Evolutionary conservation across 345 rosid species (phyloP).

Genomic region (Aquilaria sinensis): DNA sequence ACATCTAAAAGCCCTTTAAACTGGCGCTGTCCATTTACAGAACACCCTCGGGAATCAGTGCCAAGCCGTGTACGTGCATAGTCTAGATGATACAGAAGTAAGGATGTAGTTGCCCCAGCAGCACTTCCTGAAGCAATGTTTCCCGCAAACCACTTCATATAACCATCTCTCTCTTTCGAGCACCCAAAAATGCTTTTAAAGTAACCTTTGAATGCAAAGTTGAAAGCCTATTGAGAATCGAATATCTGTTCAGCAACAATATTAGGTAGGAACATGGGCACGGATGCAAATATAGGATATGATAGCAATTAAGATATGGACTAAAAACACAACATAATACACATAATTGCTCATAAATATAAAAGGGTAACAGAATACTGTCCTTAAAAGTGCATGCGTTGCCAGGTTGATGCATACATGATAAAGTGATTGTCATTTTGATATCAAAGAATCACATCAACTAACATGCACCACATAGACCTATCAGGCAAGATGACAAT

Average conservation of each 20-base stretch:
- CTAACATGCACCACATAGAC: too few species aligned
- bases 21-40: slow-evolving; percentile 52
- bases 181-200: slow-evolving; percentile 65
- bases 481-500: too few species aligned
- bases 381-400: too few species aligned
- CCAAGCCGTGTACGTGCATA: slow-evolving; percentile 84
- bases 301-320: not conserved
- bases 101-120: slow-evolving; percentile 86
- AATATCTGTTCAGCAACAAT: slow-evolving; percentile 47
- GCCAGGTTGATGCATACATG: too few species aligned
- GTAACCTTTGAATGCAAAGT: slow-evolving; percentile 96
- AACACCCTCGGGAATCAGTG: slow-evolving; percentile 66
- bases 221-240: slow-evolving; percentile 82
- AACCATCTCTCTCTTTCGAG: slow-evolving; percentile 88
- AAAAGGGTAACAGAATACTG: too few species aligned
- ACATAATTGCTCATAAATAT: too few species aligned
- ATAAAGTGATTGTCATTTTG: too few species aligned
- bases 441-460: too few species aligned
- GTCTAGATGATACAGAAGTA: slow-evolving; percentile 84
- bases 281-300: not conserved
- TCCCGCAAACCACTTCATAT: slow-evolving; percentile 74
- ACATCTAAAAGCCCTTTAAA: slow-evolving; percentile 81
- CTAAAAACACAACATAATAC: too few species aligned
- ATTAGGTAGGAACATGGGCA: slow-evolving; percentile 19
- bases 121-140: slow-evolving; percentile 96